Percentiles rank a stretch among this genome's conserved stretches.
These are phyloP conservation scores for Paracoccidioides brasiliensis DNA, from an alignment of 2,329 filamentous ascomycete genomes.

Conservation along the genomic window DNA sequence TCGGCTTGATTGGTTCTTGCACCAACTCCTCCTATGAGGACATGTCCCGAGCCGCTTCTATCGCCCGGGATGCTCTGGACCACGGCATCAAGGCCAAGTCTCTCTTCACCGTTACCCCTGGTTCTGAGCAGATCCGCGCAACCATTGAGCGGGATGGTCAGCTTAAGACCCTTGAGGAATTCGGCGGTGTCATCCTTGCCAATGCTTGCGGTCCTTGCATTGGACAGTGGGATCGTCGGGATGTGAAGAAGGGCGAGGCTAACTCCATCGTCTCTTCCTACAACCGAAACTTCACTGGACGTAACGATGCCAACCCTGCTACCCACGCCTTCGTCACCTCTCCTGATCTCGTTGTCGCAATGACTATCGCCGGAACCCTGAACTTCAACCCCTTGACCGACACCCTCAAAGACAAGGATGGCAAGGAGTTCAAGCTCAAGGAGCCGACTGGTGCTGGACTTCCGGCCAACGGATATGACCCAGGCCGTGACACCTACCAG, in stretches of 20 bases:
- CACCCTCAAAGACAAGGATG: slow-evolving; percentile 83
- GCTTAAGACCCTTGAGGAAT: slow-evolving; percentile 88
- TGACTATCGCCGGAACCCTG: slow-evolving; percentile 70
- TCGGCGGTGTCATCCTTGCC: slow-evolving; percentile 84
- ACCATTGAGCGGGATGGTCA: slow-evolving; percentile 86
- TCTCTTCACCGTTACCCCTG: slow-evolving; percentile 87
- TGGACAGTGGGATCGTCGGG: slow-evolving; percentile 86
- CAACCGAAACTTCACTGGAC: slow-evolving; percentile 99
- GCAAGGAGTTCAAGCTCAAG: slow-evolving; percentile 86
- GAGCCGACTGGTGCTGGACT: slow-evolving; percentile 70
- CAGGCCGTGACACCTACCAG: slow-evolving; percentile 89
- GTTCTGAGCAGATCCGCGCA: slow-evolving; percentile 91
- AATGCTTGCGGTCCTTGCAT: slow-evolving; percentile 92
- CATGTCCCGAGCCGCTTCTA: slow-evolving; percentile 85
- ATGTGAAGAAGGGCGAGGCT: slow-evolving; percentile 86
- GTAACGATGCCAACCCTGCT: slow-evolving; percentile 90
- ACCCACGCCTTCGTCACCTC: slow-evolving; percentile 90
- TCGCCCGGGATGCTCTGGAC: slow-evolving; percentile 77
- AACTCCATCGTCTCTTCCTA: slow-evolving; percentile 98
- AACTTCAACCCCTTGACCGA: slow-evolving; percentile 95
- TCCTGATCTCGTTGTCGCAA: slow-evolving; percentile 75
- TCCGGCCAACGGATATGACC: slow-evolving; percentile 71
- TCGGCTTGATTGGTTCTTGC: slow-evolving; percentile 94
- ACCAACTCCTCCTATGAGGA: slow-evolving; percentile 85
- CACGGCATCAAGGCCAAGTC: slow-evolving; percentile 91